phyloP scores from a whole-genome alignment of 345 rosid genomes.

The Camelina sativa region DNA sequence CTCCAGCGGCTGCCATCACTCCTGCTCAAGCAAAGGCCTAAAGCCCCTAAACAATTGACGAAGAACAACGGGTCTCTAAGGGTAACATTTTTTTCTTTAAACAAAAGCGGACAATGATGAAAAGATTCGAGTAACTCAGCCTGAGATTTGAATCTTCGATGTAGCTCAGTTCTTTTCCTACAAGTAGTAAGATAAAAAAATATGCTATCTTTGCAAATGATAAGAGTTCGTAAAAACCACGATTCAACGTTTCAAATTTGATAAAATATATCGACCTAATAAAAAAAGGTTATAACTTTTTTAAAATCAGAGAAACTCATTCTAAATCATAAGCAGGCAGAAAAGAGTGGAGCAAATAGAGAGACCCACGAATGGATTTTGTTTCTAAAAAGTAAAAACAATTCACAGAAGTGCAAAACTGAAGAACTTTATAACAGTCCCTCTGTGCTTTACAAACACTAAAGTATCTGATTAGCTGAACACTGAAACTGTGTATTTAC shows the following conservation, averaged over 20 bases:
- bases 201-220: no score
- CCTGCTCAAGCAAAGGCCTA: conserved; percentile 26
- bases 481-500: background rate
- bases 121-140: conserved; percentile 26
- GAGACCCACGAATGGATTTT: no score
- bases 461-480: background rate
- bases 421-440: background rate
- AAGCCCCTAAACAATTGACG: conserved; percentile 8
- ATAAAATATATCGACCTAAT: no score
- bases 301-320: background rate
- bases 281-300: no score
- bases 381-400: no score
- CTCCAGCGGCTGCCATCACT: conserved; percentile 56
- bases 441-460: background rate
- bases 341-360: background rate
- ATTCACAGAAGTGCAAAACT: background rate
- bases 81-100: conserved; percentile 1
- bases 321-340: background rate
- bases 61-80: conserved; percentile 4
- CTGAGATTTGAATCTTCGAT: background rate
- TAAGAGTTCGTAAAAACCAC: no score
- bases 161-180: no score
- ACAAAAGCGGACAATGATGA: conserved; percentile 27
- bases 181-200: no score
- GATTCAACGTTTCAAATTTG: no score